Base-by-base conservation (phyloP, 805 yeast genomes). In the Pichia heedii region DNA sequence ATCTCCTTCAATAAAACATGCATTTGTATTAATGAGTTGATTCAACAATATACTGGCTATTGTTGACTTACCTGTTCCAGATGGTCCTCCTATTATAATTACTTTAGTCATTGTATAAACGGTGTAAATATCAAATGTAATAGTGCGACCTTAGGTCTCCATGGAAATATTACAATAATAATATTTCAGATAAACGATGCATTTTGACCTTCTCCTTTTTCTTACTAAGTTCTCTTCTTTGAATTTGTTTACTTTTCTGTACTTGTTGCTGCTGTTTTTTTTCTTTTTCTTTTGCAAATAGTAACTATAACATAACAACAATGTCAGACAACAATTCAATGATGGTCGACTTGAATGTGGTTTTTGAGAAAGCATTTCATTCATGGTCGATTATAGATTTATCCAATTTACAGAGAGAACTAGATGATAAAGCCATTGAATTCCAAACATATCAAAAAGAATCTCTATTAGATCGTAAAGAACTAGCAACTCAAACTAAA, bases 41-140 rank as follows among this genome's bases (percentile, higher is more conserved):
- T 63, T 47, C 0, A 81, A 61, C 19, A 89, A 55, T 11, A 61
- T 54, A 13, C 65, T 65, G 0, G 85, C 95, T 19, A 84, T 74
- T 2, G 96, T 85, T 20, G 94, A 71, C 60, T 93, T 93, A 1
- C 98, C 98, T 2, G 96, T 84, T 9, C 97, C 97, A 0, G 96
- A 89, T 0, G 97, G 96, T 0, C 98, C 98, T 12, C 95, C 96
- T 9, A 90, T 77, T 2, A 88, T 78, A 8, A 63, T 41, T 1
- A 63, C 43, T 7, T n/a, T 20, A n/a, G 30, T 5, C 45, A 38
- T 41, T 30, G 42, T 37, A 34, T 19, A 30, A 15, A 10, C 13
- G 10, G 11, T 6, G 33, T n/a, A n/a, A n/a, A n/a, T n/a, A n/a
- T n/a, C n/a, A n/a, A n/a, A n/a, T n/a, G n/a, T n/a, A n/a, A n/a